Percentiles rank a stretch among this genome's conserved stretches.
Conservation (phyloP, 192 early-diverging fungal genomes). For the Coemansia sp. region DNA sequence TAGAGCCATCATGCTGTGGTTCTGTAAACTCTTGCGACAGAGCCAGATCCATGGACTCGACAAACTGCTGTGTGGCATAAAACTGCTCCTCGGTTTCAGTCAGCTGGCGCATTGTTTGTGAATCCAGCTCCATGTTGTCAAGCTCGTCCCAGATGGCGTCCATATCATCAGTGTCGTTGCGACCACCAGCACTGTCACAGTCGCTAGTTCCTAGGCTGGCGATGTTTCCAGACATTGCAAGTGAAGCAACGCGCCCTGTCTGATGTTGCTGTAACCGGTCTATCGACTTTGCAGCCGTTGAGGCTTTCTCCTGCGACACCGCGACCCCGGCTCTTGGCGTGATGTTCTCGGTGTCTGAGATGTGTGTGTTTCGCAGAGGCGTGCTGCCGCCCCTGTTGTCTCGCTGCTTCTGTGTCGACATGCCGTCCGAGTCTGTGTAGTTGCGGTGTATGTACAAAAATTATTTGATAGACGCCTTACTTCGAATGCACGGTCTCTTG, state of each 20-base stretch:
- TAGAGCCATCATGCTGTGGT: neutral
- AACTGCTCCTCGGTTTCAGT: constrained; percentile 42
- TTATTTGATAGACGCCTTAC: constrained; percentile 30
- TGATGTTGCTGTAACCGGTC: neutral
- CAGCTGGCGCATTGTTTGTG: constrained; percentile 48
- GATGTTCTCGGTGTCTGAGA: neutral
- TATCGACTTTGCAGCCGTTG: neutral
- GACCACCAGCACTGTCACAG: neutral
- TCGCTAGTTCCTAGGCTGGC: constrained; percentile 8
- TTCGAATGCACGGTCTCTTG: constrained; percentile 19
- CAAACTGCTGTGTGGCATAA: constrained; percentile 43
- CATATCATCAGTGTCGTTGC: constrained; percentile 18
- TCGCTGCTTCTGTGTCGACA: neutral
- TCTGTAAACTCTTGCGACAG: constrained; percentile 44
- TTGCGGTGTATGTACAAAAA: constrained; percentile 7
- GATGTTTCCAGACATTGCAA: constrained; percentile 7
- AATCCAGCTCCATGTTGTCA: constrained; percentile 35
- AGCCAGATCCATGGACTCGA: constrained; percentile 9
- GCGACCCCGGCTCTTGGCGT: neutral
- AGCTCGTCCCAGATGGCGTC: constrained; percentile 29
- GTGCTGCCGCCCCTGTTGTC: neutral
- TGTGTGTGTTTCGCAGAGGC: neutral
- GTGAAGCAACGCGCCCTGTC: constrained; percentile 5
- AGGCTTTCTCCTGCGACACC: constrained; percentile 2
- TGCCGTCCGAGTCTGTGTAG: neutral